A percentile compares a stretch with the other conserved stretches of the same genome.
phyloP scores from a whole-genome alignment of 495 filamentous ascomycete species.

The Aspergillus wentii region DNA sequence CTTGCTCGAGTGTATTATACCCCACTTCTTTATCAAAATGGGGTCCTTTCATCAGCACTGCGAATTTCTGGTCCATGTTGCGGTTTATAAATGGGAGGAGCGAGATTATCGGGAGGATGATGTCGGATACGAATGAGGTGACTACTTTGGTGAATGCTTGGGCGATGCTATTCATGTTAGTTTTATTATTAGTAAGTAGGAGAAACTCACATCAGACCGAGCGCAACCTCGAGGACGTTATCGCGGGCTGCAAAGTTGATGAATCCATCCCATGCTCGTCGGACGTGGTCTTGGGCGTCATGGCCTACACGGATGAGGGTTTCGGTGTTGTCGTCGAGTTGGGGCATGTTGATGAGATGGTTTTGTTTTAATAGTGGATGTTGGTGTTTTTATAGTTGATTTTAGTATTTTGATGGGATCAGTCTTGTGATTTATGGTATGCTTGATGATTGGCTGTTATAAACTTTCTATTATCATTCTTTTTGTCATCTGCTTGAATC shows the following conservation, averaged over 20 bases:
- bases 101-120: constrained; percentile 64
- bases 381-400: too few relatives aligned
- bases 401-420: too few relatives aligned
- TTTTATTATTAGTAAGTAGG: constrained; percentile 2
- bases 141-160: constrained; percentile 69
- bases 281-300: constrained; percentile 27
- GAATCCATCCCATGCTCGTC: constrained; percentile 55
- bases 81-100: constrained; percentile 63
- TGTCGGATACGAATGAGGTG: constrained; percentile 66
- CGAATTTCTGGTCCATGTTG: constrained; percentile 74
- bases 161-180: constrained; percentile 50
- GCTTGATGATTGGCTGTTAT: too few relatives aligned
- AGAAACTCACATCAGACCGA: constrained; percentile 61
- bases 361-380: too few relatives aligned
- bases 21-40: constrained; percentile 37
- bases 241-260: constrained; percentile 67
- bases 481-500: too few relatives aligned
- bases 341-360: constrained; percentile 20
- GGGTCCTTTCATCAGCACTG: constrained; percentile 54
- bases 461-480: too few relatives aligned
- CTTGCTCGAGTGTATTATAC: constrained; percentile 67
- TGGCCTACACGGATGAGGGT: constrained; percentile 21
- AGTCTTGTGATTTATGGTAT: too few relatives aligned
- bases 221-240: constrained; percentile 71
- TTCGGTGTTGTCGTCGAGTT: constrained; percentile 25